These are phyloP conservation scores for Plasmodium gaboni DNA, from an alignment of 169 alveolate genomes.

Conservation along the genomic window DNA sequence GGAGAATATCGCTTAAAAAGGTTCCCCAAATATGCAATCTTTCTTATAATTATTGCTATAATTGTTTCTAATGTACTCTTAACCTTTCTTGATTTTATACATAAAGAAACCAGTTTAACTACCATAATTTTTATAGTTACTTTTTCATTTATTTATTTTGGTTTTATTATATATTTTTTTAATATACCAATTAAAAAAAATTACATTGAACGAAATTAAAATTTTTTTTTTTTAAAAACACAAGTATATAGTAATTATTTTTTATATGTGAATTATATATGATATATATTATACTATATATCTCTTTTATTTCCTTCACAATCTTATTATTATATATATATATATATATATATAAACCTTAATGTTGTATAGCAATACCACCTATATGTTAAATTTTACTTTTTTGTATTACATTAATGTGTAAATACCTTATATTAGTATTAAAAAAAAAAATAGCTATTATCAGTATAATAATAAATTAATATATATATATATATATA, in stretches of 20 bases:
- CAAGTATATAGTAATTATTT: not conserved
- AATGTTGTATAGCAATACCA: too few relatives aligned
- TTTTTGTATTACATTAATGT: too few relatives aligned
- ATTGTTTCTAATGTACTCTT: conserved; percentile 39
- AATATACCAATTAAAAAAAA: conserved; percentile 57
- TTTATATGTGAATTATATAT: not conserved
- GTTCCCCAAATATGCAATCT: conserved; percentile 24
- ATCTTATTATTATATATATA: too few relatives aligned
- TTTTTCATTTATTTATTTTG: conserved; percentile 31
- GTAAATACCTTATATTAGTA: too few relatives aligned
- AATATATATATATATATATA: too few relatives aligned
- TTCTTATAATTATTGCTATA: conserved; percentile 53
- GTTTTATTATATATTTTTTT: conserved; percentile 24
- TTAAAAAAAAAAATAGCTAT: too few relatives aligned
- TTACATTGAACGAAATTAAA: conserved; percentile 1
- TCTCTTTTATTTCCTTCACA: too few relatives aligned
- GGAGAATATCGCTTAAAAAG: conserved; percentile 53
- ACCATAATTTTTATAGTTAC: conserved; percentile 1
- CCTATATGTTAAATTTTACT: too few relatives aligned
- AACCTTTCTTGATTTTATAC: conserved; percentile 41
- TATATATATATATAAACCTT: too few relatives aligned
- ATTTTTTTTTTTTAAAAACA: not conserved
- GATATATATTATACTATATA: too few relatives aligned
- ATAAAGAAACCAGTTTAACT: not conserved
- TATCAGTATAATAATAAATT: too few relatives aligned